Evolutionary conservation across 1,139 yeast genomes (phyloP), one percentile per base, ranked within the genome.

Genomic region (Starmera stellimalicola): DNA sequence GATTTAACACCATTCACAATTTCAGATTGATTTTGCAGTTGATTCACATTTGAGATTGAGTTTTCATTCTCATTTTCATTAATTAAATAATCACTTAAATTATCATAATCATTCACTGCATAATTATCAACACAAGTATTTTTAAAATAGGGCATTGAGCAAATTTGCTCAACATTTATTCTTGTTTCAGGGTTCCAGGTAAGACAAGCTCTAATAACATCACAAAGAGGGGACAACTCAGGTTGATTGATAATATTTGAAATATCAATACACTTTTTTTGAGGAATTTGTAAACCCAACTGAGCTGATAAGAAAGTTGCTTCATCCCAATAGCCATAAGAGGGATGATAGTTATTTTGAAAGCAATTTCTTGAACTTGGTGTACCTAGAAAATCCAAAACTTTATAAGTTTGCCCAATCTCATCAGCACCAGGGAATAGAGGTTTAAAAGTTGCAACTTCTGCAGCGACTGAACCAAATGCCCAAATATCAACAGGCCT

Each of bases 401-500:
- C 77, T 48, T 67, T 70, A 68, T 75, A 69, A 11, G 80, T 65
- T 58, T 85, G 95, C 49, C 87, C 95, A 31, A 77, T 47, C 50
- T 84, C 94, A 48, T 76, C 71, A 11, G 68, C 51, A 0, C 97
- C 98, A 0, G 95, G 94, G 48, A 91, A 85, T 27, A 88, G 59
- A 0, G 97, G 95, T 27, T 65, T 55, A 44, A 82, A 74, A 29
- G 76, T 77, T 16, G 85, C 81, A 30, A 84, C 63, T 55, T 91
- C 98, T 6, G 74, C 75, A 0, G 91, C 88, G 31, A 91, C 84
- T 19, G 80, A 69, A 2, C 94, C 96, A 60, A 85, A 82, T 0
- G 97, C 95, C 97, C 97, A 91, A 27, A 88, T 72, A 61, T 91
- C 98, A 28, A 85, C 73, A 1, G 94, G 87, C 33, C 64, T 69